These are phyloP conservation scores for Rhodotorula mucilaginosa DNA, from an alignment of 1,284 basidiomycete species.

Conservation along the genomic window DNA sequence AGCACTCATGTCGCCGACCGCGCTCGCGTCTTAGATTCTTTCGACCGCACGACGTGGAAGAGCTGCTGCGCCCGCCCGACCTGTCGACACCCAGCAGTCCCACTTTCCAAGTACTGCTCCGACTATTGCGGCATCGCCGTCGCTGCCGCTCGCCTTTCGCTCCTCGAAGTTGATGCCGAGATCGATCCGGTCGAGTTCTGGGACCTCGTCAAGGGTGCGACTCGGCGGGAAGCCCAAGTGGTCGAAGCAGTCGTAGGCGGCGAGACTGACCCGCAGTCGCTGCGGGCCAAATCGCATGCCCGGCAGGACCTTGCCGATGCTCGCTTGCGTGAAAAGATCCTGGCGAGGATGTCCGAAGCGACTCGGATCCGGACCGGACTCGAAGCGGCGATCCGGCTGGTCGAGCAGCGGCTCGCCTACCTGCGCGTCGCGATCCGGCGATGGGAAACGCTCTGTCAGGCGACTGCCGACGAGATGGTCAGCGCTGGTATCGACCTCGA, in stretches of 20 bases:
- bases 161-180: constrained; percentile 14
- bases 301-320: constrained; percentile 10
- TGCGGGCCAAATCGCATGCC: background rate
- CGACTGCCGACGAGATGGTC: constrained; percentile 28
- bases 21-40: constrained; percentile 56
- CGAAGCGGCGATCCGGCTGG: constrained; percentile 8
- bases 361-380: constrained; percentile 10
- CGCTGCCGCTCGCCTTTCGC: constrained; percentile 38
- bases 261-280: background rate
- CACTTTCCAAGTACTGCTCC: constrained; percentile 69
- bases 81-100: constrained; percentile 72
- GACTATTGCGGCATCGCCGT: constrained; percentile 43
- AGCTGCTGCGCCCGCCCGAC: constrained; percentile 57
- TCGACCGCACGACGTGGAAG: constrained; percentile 71
- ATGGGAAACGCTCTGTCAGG: constrained; percentile 40
- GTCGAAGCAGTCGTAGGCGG: background rate
- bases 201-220: constrained; percentile 27
- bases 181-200: constrained; percentile 33
- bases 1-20: background rate
- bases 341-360: constrained; percentile 5
- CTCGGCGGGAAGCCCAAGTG: constrained; percentile 22
- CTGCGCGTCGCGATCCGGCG: constrained; percentile 27
- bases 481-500: constrained; percentile 14
- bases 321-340: background rate
- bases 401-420: constrained; percentile 25